Evolutionary conservation across 2,329 filamentous ascomycete genomes (phyloP).

Genomic region (Uncinocarpus reesii): DNA sequence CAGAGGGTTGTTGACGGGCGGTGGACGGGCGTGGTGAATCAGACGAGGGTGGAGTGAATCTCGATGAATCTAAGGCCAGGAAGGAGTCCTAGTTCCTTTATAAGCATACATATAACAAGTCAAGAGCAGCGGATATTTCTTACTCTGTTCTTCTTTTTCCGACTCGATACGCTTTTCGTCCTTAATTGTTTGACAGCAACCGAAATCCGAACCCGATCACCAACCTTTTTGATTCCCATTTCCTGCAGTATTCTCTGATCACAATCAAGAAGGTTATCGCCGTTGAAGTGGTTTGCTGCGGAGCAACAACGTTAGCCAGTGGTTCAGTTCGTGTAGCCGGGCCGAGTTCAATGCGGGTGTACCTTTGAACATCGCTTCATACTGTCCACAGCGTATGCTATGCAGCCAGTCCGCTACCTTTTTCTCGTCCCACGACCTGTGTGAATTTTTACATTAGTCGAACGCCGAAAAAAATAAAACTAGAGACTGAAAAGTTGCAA

Average conservation of each 20-base stretch:
- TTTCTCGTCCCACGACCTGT: conserved; percentile 71
- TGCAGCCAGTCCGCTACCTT: conserved; percentile 83
- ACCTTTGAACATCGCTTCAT: conserved; percentile 77
- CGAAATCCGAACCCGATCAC: conserved; percentile 85
- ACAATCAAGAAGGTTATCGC: conserved; percentile 91
- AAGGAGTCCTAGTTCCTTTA: conserved; percentile 61
- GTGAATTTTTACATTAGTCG: not conserved
- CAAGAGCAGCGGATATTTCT: conserved; percentile 23
- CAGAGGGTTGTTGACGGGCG: conserved; percentile 43
- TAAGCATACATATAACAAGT: not conserved
- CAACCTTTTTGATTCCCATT: conserved; percentile 96
- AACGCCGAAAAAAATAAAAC: not conserved
- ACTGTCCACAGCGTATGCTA: conserved; percentile 86
- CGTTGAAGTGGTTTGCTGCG: conserved; percentile 93
- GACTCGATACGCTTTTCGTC: conserved; percentile 63
- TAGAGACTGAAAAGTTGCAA: not conserved
- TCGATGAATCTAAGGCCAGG: conserved; percentile 60
- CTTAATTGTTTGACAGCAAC: conserved; percentile 73
- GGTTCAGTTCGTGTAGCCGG: not conserved
- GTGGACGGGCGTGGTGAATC: conserved; percentile 55
- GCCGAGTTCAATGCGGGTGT: conserved; percentile 13
- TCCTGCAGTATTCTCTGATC: conserved; percentile 94
- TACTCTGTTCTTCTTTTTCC: conserved; percentile 79
- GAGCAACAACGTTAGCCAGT: conserved; percentile 4
- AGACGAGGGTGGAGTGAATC: conserved; percentile 51